Conservation (phyloP, 2,329 filamentous ascomycete genomes). For the Pyrenochaeta sp. region DNA sequence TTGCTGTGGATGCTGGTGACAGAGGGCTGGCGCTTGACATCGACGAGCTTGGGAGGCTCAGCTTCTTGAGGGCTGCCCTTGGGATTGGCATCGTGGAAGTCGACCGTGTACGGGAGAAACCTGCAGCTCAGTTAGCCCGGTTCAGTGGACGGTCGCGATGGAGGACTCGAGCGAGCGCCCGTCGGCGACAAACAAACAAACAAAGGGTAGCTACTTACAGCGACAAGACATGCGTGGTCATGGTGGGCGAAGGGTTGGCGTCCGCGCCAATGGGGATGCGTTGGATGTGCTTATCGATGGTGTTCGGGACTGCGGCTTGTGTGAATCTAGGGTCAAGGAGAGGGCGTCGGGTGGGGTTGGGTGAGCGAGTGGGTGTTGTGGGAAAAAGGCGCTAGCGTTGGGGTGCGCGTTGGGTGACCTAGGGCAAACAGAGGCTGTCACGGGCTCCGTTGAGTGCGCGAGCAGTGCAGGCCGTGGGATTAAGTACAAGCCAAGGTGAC, state of each 20-base stretch:
- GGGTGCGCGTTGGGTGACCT: too few species aligned
- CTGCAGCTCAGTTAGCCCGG: conserved; percentile 59
- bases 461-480: too few species aligned
- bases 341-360: not conserved
- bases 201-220: conserved; percentile 57
- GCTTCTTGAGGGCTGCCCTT: conserved; percentile 43
- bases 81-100: conserved; percentile 68
- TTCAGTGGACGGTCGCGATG: too few species aligned
- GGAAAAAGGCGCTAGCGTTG: too few species aligned
- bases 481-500: too few species aligned
- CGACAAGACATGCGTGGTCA: conserved; percentile 67
- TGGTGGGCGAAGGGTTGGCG: conserved; percentile 35
- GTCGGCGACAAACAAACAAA: not conserved
- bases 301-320: conserved; percentile 7
- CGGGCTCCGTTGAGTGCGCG: too few species aligned
- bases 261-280: not conserved
- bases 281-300: conserved; percentile 4
- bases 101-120: conserved; percentile 89
- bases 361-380: too few species aligned
- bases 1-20: conserved; percentile 16
- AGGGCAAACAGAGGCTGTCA: too few species aligned
- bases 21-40: conserved; percentile 60
- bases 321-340: not conserved
- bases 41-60: conserved; percentile 37
- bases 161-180: too few species aligned